These are phyloP conservation scores for Murraya paniculata DNA, from an alignment of 345 rosid genomes.

Conservation along the genomic window DNA sequence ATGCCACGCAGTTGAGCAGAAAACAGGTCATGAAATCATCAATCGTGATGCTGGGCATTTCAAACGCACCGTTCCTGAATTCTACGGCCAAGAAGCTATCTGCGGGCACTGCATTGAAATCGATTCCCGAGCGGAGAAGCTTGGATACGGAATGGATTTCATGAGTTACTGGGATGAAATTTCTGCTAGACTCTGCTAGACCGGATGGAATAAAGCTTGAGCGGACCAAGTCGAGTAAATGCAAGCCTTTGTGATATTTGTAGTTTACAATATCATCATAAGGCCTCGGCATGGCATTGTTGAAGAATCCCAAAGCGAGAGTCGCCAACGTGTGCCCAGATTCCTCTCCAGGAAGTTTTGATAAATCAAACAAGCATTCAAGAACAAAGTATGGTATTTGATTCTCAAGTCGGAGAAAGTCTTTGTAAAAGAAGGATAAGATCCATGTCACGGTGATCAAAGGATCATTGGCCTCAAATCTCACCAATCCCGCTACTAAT, in stretches of 20 bases:
- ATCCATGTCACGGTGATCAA: conserved; percentile 71
- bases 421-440: conserved; percentile 61
- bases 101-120: conserved; percentile 21
- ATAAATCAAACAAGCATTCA: conserved; percentile 48
- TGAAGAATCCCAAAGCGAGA: conserved; percentile 63
- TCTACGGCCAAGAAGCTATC: conserved; percentile 58
- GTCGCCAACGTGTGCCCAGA: conserved; percentile 30
- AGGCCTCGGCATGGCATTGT: conserved; percentile 41
- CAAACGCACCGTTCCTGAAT: conserved; percentile 52
- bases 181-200: background rate
- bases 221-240: conserved; percentile 71
- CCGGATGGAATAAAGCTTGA: conserved; percentile 41
- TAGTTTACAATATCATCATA: conserved; percentile 28
- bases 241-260: conserved; percentile 35
- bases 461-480: conserved; percentile 53
- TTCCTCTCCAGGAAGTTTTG: conserved; percentile 30
- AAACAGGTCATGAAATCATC: conserved; percentile 76
- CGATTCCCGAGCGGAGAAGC: conserved; percentile 60
- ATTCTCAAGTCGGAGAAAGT: conserved; percentile 50
- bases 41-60: conserved; percentile 65
- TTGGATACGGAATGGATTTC: conserved; percentile 62
- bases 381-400: conserved; percentile 75
- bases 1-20: conserved; percentile 67
- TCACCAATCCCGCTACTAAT: conserved; percentile 37
- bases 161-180: conserved; percentile 24